phyloP scores from a whole-genome alignment of 306 rosid genomes.

The Hippophae rhamnoides region DNA sequence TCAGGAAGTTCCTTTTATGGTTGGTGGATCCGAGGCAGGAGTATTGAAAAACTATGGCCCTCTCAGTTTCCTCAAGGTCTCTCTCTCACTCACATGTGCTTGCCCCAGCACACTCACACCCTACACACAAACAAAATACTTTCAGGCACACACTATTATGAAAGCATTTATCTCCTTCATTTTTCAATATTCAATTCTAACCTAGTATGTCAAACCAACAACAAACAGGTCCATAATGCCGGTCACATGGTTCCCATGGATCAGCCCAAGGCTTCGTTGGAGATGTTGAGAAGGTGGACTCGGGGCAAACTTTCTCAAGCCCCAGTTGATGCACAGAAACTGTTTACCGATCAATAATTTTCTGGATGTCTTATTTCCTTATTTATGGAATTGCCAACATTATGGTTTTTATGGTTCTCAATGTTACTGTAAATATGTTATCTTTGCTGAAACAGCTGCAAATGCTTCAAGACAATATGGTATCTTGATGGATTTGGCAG shows the following conservation, averaged over 20 bases:
- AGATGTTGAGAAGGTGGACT: conserved; percentile 90
- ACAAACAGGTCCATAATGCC: conserved; percentile 77
- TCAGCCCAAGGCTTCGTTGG: conserved; percentile 87
- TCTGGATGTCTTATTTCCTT: neutral
- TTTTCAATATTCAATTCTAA: conserved; percentile 8
- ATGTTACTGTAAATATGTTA: conserved; percentile 13
- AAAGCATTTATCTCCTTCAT: neutral
- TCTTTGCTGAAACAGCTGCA: neutral
- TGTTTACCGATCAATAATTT: conserved; percentile 53
- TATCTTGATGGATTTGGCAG: neutral
- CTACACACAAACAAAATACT: too few species aligned
- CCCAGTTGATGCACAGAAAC: conserved; percentile 20
- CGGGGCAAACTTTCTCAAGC: conserved; percentile 49
- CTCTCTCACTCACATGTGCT: conserved; percentile 2
- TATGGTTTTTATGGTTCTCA: conserved; percentile 14
- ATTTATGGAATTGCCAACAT: neutral
- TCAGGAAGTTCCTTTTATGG: conserved; percentile 60
- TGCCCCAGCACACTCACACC: neutral
- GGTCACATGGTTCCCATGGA: conserved; percentile 99
- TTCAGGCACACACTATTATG: neutral
- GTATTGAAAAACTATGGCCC: conserved; percentile 68
- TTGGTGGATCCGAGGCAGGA: conserved; percentile 77
- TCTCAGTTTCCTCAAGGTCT: conserved; percentile 87
- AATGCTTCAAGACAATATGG: neutral
- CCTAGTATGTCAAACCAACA: conserved; percentile 2